Evolutionary conservation across 192 early-diverging fungal species (phyloP).

Genomic region (Gigaspora rosea): DNA sequence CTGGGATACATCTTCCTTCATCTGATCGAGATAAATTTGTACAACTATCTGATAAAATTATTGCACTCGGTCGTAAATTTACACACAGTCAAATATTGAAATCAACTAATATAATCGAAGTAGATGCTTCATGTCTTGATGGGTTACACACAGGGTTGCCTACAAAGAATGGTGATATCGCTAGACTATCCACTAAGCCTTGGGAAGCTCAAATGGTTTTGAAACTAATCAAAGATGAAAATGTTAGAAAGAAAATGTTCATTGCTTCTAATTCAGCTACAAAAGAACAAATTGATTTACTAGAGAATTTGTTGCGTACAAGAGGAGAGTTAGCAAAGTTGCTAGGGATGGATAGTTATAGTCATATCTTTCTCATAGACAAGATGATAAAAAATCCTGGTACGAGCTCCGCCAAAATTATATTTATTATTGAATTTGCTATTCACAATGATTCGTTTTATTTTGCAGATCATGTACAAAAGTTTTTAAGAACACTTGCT

Average conservation of each 20-base stretch:
- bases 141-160: constrained; percentile 40
- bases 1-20: constrained; percentile 84
- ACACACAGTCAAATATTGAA: constrained; percentile 49
- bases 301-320: constrained; percentile 76
- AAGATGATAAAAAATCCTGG: constrained; percentile 91
- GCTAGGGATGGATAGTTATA: constrained; percentile 81
- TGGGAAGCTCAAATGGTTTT: constrained; percentile 64
- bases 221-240: constrained; percentile 61
- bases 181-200: constrained; percentile 62
- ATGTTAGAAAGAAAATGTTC: constrained; percentile 73
- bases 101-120: constrained; percentile 41
- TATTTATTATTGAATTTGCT: constrained; percentile 4
- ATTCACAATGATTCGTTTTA: constrained; percentile 8
- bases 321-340: constrained; percentile 73
- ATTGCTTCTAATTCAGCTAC: constrained; percentile 72
- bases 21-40: constrained; percentile 74
- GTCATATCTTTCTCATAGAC: constrained; percentile 81
- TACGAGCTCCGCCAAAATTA: constrained; percentile 32
- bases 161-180: constrained; percentile 37
- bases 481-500: constrained; percentile 79
- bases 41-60: constrained; percentile 79
- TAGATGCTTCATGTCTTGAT: constrained; percentile 42
- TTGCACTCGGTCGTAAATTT: constrained; percentile 75
- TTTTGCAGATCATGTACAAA: constrained; percentile 68
- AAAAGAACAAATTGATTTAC: constrained; percentile 58